Base-by-base conservation (phyloP, 1,139 yeast species). In the Spathaspora sp. region DNA sequence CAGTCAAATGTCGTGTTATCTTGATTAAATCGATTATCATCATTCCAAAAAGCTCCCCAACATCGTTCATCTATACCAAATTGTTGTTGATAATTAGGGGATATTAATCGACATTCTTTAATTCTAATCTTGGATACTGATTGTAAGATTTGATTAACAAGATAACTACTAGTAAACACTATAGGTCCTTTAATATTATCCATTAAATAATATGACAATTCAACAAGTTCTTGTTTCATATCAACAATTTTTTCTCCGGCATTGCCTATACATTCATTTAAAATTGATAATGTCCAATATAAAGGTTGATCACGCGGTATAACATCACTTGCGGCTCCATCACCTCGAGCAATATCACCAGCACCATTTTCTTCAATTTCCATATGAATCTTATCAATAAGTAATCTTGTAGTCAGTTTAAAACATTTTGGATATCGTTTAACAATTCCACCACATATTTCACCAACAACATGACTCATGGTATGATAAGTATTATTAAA, bases 301-400 rank as follows among this genome's bases (percentile, higher is more conserved):
- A 93, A 68, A 10, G 85, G 80, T 41, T 86, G 85, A 63, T 93
- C 99, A 43, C 91, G 75, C 11, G 89, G 89, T 20, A 84, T 74
- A 27, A 87, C 74, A 41, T 85, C 90, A 31, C 36, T 31, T 13
- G 36, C 36, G 10, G 36, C 36, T 11, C 39, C 39, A 3, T 79
- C 74, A 1, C 87, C 85, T 16, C 83, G 80, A 59, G 97, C 78
- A 0, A 84, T 70, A 1, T 80, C 70, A 1, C 97, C 98, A 0
- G 98, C 97, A 8, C 84, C 88, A 54, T 91, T 88, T 56, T 86
- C 91, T n/a, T 72, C 73, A 18, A 93, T 74, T 58, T 93, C 97
- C 25, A 79, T 82, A 43, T 73, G 72, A 31, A 91, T 83, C 48
- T 76, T 77, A 2, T 72, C 73, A 43, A 77, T 69, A 24, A 86